A percentile compares a stretch with the other conserved stretches of the same genome.
Evolutionary conservation across 352 stramenopile genomes (phyloP).

Genomic region (Pythium aphanidermatum): DNA sequence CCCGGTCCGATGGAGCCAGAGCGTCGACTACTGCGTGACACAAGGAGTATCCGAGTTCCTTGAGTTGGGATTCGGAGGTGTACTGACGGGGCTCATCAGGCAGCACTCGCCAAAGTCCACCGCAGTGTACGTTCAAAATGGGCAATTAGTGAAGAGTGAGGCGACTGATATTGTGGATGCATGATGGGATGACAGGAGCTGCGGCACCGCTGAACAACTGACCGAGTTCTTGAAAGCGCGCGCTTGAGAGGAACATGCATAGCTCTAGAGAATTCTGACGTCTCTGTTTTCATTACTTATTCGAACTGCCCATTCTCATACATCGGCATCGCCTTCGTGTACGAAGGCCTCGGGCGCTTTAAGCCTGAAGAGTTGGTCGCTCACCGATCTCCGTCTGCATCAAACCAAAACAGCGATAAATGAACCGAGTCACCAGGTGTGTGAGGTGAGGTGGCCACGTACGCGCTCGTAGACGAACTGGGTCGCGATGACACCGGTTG

Average conservation of each 20-base stretch:
- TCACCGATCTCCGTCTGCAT: conserved; percentile 49
- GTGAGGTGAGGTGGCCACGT: conserved; percentile 6
- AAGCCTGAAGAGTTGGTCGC: conserved; percentile 39
- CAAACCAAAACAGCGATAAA: neutral
- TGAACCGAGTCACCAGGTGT: neutral
- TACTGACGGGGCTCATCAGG: conserved; percentile 70
- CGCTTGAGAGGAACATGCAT: neutral
- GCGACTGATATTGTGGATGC: neutral
- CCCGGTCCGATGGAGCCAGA: conserved; percentile 74
- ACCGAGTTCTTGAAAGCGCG: conserved; percentile 30
- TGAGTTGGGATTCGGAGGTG: conserved; percentile 61
- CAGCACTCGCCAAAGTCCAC: conserved; percentile 42
- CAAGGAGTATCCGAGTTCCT: conserved; percentile 45
- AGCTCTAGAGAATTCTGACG: conserved; percentile 1
- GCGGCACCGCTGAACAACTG: conserved; percentile 54
- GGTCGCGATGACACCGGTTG: conserved; percentile 34
- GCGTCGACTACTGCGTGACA: conserved; percentile 67
- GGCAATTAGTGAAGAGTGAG: no score
- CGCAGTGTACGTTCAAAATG: conserved; percentile 20
- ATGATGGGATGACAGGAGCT: conserved; percentile 30
- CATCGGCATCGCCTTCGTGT: no score
- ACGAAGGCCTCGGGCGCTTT: no score
- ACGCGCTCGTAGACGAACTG: conserved; percentile 50
- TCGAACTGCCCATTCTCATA: no score
- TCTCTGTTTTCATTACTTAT: conserved; percentile 12